Percentiles rank a stretch among this genome's conserved stretches.
These are phyloP conservation scores for Talaromyces sp. DNA, from an alignment of 2,329 filamentous ascomycete species.

Conservation along the genomic window DNA sequence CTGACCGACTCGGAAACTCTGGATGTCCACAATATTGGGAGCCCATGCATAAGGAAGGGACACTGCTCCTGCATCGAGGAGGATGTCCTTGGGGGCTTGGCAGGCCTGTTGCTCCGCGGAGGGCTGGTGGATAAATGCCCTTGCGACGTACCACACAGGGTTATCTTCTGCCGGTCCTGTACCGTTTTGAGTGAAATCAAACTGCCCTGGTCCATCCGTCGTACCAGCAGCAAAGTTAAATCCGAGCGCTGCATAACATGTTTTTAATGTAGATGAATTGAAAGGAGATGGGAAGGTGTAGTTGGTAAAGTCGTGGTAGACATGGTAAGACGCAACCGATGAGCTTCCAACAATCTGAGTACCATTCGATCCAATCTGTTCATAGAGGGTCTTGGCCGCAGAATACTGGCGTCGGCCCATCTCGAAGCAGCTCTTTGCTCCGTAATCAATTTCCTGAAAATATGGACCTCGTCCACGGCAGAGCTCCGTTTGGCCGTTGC, in stretches of 20 bases:
- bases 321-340: conserved; percentile 75
- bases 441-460: conserved; percentile 40
- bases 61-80: conserved; percentile 85
- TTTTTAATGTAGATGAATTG: conserved; percentile 60
- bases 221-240: conserved; percentile 93
- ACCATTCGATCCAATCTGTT: conserved; percentile 42
- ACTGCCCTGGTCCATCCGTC: conserved; percentile 81
- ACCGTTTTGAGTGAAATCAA: conserved; percentile 89
- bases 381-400: conserved; percentile 48
- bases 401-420: conserved; percentile 43
- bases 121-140: conserved; percentile 65
- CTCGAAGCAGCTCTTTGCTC: conserved; percentile 46
- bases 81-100: conserved; percentile 74
- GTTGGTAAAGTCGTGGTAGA: conserved; percentile 74
- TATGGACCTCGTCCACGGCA: conserved; percentile 44
- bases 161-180: conserved; percentile 65
- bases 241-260: conserved; percentile 81
- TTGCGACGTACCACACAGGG: conserved; percentile 74
- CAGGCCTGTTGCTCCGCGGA: conserved; percentile 65
- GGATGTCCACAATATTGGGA: conserved; percentile 86
- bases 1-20: conserved; percentile 77
- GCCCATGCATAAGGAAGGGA: conserved; percentile 75
- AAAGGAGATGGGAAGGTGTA: conserved; percentile 65
- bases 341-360: conserved; percentile 50
- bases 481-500: conserved; percentile 42